Evolutionary conservation across 1,284 basidiomycete species (phyloP).

Genomic region (Puccinia horiana): DNA sequence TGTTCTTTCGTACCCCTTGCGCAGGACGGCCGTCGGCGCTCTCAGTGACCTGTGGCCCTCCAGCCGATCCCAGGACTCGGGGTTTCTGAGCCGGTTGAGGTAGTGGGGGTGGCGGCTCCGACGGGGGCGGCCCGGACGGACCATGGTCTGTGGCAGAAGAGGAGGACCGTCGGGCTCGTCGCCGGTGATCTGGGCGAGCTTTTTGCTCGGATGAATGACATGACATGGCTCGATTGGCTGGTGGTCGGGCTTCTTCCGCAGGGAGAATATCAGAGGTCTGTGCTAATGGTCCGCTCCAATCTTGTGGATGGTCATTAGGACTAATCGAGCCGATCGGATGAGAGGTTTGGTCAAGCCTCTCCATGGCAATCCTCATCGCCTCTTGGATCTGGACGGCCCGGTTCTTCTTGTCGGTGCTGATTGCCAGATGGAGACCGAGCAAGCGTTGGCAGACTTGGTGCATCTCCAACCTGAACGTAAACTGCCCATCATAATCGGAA

Average conservation of each 20-base stretch:
- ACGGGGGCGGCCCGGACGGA: constrained; percentile 26
- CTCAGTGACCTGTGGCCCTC: not conserved
- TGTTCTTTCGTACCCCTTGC: constrained; percentile 42
- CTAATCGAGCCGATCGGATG: not conserved
- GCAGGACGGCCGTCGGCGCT: not conserved
- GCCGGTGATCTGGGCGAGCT: not conserved
- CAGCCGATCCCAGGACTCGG: not conserved
- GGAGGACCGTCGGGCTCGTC: not conserved
- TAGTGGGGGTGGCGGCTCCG: constrained; percentile 32
- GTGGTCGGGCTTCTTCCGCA: not conserved
- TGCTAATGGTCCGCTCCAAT: not conserved
- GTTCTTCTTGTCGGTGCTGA: constrained; percentile 29
- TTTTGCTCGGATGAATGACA: not conserved
- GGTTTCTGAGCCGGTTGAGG: not conserved
- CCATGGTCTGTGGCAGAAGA: constrained; percentile 10
- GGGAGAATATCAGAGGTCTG: not conserved
- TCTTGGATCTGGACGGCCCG: constrained; percentile 34
- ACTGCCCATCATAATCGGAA: constrained; percentile 20
- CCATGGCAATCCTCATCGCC: constrained; percentile 38
- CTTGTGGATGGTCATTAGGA: not conserved
- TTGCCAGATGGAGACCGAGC: constrained; percentile 32
- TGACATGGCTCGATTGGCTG: not conserved
- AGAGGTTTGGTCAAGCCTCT: not conserved
- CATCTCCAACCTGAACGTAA: constrained; percentile 42
- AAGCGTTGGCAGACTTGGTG: constrained; percentile 13